Percentiles rank a stretch among this genome's conserved stretches.
Evolutionary conservation across 306 rosid species (phyloP).

Genomic region (Corylus heterophylla): DNA sequence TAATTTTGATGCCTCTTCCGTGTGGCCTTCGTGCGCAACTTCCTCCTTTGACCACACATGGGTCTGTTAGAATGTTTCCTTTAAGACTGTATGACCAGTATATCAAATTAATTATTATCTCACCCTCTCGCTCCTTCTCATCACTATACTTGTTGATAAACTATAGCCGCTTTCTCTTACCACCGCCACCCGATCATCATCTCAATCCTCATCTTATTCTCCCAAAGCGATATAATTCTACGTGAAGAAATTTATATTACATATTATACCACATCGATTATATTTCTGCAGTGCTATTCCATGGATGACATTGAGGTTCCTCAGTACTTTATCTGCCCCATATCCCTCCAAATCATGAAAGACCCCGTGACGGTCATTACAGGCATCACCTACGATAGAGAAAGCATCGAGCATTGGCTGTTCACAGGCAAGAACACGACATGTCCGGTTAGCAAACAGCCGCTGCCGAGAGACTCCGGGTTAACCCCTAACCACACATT

Average conservation of each 20-base stretch:
- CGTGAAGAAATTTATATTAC: neutral
- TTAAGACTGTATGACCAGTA: neutral
- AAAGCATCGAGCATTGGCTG: slow-evolving; percentile 73
- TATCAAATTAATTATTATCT: neutral
- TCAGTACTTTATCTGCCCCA: slow-evolving; percentile 65
- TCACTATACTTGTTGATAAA: neutral
- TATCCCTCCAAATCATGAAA: slow-evolving; percentile 71
- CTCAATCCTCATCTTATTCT: neutral
- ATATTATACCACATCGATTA: too few species aligned
- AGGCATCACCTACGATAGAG: slow-evolving; percentile 80
- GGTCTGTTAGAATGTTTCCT: neutral
- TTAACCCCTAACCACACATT: slow-evolving; percentile 73
- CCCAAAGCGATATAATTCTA: neutral
- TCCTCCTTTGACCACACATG: slow-evolving; percentile 57
- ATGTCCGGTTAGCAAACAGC: slow-evolving; percentile 65
- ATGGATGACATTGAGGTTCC: slow-evolving; percentile 82
- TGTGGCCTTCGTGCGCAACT: slow-evolving; percentile 17
- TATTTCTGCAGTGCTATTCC: neutral
- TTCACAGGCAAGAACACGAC: slow-evolving; percentile 41
- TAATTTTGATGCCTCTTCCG: neutral
- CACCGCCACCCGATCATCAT: neutral
- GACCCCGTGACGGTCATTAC: slow-evolving; percentile 74
- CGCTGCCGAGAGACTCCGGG: slow-evolving; percentile 41
- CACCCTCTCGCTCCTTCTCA: neutral
- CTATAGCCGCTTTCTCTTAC: slow-evolving; percentile 40